phyloP scores from a whole-genome alignment of 139 green algal species.

The Chlorella sorokiniana region DNA sequence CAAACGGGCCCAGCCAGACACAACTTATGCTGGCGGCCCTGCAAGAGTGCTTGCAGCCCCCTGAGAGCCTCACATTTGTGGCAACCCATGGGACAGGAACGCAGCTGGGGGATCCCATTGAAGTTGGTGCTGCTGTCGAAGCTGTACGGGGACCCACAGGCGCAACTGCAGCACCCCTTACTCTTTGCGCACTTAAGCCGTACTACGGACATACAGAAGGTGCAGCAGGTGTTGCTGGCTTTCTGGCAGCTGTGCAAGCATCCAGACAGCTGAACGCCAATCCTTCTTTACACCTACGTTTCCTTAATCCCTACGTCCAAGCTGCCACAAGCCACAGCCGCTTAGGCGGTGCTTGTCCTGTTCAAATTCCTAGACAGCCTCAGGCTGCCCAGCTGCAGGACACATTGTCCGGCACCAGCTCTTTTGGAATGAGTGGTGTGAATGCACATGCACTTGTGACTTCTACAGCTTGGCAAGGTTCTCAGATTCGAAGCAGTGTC shows the following conservation, averaged over 20 bases:
- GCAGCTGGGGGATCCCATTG: conserved; percentile 87
- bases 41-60: neutral
- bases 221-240: too few relatives aligned
- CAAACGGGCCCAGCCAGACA: conserved; percentile 58
- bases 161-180: neutral
- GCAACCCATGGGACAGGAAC: conserved; percentile 75
- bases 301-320: conserved; percentile 65
- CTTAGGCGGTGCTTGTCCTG: neutral
- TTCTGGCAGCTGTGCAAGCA: too few relatives aligned
- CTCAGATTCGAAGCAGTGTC: too few relatives aligned
- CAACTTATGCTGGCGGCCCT: conserved; percentile 48
- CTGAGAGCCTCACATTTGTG: conserved; percentile 25
- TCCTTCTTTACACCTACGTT: conserved; percentile 58
- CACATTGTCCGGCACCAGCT: conserved; percentile 41
- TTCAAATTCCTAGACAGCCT: neutral
- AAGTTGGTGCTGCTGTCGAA: conserved; percentile 62
- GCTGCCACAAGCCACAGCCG: neutral
- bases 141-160: neutral
- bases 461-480: neutral
- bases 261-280: too few relatives aligned
- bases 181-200: conserved; percentile 47
- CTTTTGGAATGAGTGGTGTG: conserved; percentile 59
- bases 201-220: conserved; percentile 61
- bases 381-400: neutral
- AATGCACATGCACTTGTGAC: conserved; percentile 50